Conservation (phyloP, 1,284 basidiomycete genomes). For the Pseudozyma pruni region DNA sequence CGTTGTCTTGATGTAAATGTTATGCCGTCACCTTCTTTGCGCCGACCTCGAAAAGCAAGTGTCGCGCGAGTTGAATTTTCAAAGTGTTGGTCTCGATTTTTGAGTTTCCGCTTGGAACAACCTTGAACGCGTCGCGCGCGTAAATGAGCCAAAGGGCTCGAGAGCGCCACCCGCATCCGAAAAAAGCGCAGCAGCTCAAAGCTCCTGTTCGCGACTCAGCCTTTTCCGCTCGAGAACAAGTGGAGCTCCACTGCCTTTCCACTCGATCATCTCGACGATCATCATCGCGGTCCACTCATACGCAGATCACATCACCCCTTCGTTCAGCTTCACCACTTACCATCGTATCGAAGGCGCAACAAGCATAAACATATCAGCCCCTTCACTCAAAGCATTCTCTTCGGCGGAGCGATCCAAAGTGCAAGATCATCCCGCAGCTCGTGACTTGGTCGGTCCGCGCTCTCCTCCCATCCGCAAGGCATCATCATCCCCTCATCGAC, state of each 20-base stretch:
- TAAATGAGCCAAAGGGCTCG: slow-evolving; percentile 42
- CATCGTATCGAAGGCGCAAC: not conserved
- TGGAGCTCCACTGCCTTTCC: slow-evolving; percentile 10
- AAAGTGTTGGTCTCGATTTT: slow-evolving; percentile 35
- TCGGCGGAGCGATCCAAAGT: too few species aligned
- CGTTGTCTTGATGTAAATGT: not conserved
- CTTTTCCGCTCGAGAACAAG: slow-evolving; percentile 12
- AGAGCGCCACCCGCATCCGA: slow-evolving; percentile 5
- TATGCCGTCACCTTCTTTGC: not conserved
- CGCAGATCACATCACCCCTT: not conserved
- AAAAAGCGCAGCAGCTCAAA: slow-evolving; percentile 18
- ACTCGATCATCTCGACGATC: slow-evolving; percentile 1
- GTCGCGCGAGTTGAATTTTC: slow-evolving; percentile 16
- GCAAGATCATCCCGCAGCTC: not conserved
- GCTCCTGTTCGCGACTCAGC: slow-evolving; percentile 34
- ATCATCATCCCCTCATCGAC: not conserved
- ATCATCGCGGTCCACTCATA: too few species aligned
- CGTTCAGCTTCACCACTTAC: not conserved
- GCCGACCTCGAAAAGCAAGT: not conserved
- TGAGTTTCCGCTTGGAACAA: not conserved
- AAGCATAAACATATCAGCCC: too few species aligned
- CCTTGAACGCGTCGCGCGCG: slow-evolving; percentile 41
- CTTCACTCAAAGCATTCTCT: not conserved
- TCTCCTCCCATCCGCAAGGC: not conserved
- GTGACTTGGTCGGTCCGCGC: not conserved